These are phyloP conservation scores for Taphrina wiesneri DNA, from an alignment of 1,139 yeast genomes.

Conservation along the genomic window DNA sequence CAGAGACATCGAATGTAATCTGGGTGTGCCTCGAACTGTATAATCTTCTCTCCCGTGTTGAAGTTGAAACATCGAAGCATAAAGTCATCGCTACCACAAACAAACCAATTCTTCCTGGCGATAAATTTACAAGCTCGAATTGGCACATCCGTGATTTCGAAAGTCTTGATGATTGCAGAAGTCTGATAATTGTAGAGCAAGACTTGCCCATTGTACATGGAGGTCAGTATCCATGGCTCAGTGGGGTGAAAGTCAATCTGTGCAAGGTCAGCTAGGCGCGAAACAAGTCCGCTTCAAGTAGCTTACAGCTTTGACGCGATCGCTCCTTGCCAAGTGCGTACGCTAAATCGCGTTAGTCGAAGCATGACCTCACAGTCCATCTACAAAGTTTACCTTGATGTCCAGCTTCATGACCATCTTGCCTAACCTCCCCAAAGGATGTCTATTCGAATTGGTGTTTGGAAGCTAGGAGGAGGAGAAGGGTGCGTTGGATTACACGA, in stretches of 20 bases:
- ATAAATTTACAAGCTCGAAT: constrained; percentile 93
- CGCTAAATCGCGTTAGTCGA: constrained; percentile 46
- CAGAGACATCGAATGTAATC: constrained; percentile 92
- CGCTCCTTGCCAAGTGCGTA: constrained; percentile 82
- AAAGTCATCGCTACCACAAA: constrained; percentile 94
- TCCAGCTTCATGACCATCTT: constrained; percentile 33
- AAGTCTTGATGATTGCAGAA: constrained; percentile 60
- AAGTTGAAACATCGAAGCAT: constrained; percentile 89
- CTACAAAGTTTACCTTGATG: constrained; percentile 11
- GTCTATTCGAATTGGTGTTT: too few relatives aligned
- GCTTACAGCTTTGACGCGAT: constrained; percentile 73
- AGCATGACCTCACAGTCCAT: background rate
- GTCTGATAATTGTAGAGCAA: constrained; percentile 37
- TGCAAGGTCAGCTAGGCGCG: background rate
- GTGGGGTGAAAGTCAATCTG: constrained; percentile 90
- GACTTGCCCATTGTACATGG: constrained; percentile 37
- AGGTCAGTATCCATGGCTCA: constrained; percentile 72
- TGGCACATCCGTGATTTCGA: constrained; percentile 91
- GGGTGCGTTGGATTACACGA: background rate
- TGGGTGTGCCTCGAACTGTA: constrained; percentile 97
- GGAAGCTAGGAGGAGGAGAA: background rate
- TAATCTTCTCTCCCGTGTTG: constrained; percentile 89
- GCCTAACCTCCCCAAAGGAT: background rate
- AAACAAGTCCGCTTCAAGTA: background rate
- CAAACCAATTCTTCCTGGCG: constrained; percentile 96